These are phyloP conservation scores for Saprolegnia diclina DNA, from an alignment of 352 stramenopile species.

Conservation along the genomic window DNA sequence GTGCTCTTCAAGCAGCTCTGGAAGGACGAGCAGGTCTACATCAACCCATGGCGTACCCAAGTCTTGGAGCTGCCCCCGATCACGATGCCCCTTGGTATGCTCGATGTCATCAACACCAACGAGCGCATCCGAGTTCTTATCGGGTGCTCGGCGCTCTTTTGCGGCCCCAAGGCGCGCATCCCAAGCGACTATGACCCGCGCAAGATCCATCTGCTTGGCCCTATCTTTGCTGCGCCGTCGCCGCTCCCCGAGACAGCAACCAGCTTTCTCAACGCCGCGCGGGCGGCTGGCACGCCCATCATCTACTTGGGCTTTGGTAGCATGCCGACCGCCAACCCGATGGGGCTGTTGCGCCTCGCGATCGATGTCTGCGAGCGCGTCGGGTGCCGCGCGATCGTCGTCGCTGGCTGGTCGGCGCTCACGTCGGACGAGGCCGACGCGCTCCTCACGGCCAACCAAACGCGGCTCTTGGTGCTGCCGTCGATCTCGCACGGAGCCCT, in stretches of 20 bases:
- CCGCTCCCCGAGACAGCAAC: background rate
- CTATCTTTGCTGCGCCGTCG: background rate
- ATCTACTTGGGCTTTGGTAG: slow-evolving; percentile 27
- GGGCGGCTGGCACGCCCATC: background rate
- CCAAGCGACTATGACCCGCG: slow-evolving; percentile 1
- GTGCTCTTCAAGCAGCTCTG: slow-evolving; percentile 11
- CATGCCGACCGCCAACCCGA: slow-evolving; percentile 19
- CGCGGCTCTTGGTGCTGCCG: background rate
- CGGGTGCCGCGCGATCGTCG: slow-evolving; percentile 8
- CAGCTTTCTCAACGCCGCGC: background rate
- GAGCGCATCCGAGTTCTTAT: background rate
- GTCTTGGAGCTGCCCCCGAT: slow-evolving; percentile 12
- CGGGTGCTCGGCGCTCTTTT: slow-evolving; percentile 10
- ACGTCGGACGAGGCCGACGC: background rate
- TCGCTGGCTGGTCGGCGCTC: background rate
- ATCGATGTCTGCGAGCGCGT: slow-evolving; percentile 12
- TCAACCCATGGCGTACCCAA: slow-evolving; percentile 7
- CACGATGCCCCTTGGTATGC: background rate
- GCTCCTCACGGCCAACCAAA: background rate
- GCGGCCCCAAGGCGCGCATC: background rate
- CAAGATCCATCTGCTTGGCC: slow-evolving; percentile 13
- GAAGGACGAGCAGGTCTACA: background rate
- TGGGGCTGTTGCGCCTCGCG: background rate
- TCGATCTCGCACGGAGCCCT: slow-evolving; percentile 3
- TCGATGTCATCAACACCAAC: slow-evolving; percentile 6